These are phyloP conservation scores for Staphylotrichum tortipilum DNA, from an alignment of 495 filamentous ascomycete genomes.

Conservation along the genomic window DNA sequence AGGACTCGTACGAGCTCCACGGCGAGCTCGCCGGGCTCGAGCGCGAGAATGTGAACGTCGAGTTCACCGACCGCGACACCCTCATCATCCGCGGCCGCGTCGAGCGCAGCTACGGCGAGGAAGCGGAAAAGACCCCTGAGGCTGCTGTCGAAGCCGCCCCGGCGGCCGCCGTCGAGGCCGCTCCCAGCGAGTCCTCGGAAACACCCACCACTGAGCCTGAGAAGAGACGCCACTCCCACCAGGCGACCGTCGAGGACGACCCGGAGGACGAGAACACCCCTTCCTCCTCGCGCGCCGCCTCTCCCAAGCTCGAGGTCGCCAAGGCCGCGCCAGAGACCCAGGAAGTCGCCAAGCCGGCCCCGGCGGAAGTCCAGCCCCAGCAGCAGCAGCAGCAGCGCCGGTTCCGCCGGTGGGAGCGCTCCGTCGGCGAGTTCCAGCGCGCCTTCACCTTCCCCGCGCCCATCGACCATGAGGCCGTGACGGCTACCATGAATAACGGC, in stretches of 20 bases:
- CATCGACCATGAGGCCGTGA: conserved; percentile 70
- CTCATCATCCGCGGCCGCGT: conserved; percentile 62
- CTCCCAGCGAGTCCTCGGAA: not conserved
- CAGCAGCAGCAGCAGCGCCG: conserved; percentile 21
- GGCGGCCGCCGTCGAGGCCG: not conserved
- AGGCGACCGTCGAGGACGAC: conserved; percentile 27
- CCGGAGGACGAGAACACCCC: conserved; percentile 10
- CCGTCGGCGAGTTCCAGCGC: conserved; percentile 69
- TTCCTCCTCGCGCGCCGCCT: not conserved
- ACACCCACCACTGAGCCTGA: conserved; percentile 23
- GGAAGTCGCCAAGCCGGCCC: conserved; percentile 14
- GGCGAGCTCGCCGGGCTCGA: conserved; percentile 82
- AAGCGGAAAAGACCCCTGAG: conserved; percentile 26
- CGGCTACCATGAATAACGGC: conserved; percentile 53
- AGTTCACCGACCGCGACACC: conserved; percentile 74
- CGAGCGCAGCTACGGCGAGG: conserved; percentile 47
- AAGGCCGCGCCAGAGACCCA: conserved; percentile 8
- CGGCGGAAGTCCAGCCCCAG: conserved; percentile 16
- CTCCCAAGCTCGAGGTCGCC: conserved; percentile 5
- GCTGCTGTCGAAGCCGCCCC: not conserved
- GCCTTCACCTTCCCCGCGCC: conserved; percentile 66
- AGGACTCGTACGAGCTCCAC: conserved; percentile 65
- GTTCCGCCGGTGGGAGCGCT: conserved; percentile 78
- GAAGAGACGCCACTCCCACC: conserved; percentile 32
- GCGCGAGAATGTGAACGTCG: conserved; percentile 68